Base-by-base conservation (phyloP, 1,284 basidiomycete genomes). In the Pseudozyma sp. region DNA sequence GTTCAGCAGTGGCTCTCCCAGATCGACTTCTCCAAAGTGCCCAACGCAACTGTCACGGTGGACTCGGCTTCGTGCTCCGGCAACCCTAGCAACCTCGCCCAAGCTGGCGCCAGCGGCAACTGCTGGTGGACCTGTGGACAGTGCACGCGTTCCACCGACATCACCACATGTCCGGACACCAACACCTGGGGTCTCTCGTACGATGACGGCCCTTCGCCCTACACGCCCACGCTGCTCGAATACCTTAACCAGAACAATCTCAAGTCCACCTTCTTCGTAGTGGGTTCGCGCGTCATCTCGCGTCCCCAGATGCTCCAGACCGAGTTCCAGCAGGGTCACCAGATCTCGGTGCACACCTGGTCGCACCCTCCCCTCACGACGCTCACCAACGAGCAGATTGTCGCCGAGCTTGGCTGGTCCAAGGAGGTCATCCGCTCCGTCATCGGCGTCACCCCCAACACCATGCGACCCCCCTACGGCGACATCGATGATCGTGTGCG, bases 361-460 rank as follows among this genome's bases (percentile, higher is more conserved):
- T 88, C 65, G 7, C 87, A 88, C 76, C 84, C 70, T 34, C 14
- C 76, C 86, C 87, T 94, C 40, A 98, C 95, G 13, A 89, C 90
- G 39, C 87, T 94, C 66, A 90, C 92, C 49, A 98, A 90, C 82
- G 90, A 90, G 81, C 87, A 97, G 86, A 89, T 97, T 66, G 93
- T 97, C 19, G 94, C 94, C 29, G 94, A 97, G 85, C 88, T 98
- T 51, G 94, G 92, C 48, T 97, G 93, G 92, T 92, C 93, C 62
- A 91, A 91, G 74, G 90, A 93, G 86, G 78, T 91, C 55, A 96
- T 98, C 86, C 89, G 90, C 81, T 67, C 72, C 29, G 75, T 80
- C 63, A 77, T 79, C 24, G 82, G 82, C 47, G 78, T 84, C 44
- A 78, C 78, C 13, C 79, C 81, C 50, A 80, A 75, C 68, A 86